phyloP scores from a whole-genome alignment of 257 asterid genomes.

The Rubia yunnanensis region DNA sequence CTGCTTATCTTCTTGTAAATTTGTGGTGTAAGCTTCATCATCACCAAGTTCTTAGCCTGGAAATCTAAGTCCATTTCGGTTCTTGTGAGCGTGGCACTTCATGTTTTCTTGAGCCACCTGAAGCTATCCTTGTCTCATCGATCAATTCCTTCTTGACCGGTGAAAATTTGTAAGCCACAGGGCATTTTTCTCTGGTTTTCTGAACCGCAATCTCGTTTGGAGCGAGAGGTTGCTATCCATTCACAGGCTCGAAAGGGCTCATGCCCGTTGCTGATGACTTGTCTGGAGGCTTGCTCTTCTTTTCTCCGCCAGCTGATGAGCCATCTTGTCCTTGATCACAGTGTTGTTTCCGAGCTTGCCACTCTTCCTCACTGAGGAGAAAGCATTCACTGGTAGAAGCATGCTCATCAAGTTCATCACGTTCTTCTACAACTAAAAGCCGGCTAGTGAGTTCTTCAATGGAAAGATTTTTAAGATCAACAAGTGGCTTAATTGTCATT shows the following conservation, averaged over 20 bases:
- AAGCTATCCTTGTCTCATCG: neutral
- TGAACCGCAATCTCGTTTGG: neutral
- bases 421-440: too few relatives aligned
- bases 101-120: neutral
- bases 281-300: too few relatives aligned
- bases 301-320: too few relatives aligned
- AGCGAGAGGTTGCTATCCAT: neutral
- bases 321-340: too few relatives aligned
- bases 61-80: neutral
- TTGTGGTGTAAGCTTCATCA: too few relatives aligned
- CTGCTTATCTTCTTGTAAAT: neutral
- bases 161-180: neutral
- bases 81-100: neutral
- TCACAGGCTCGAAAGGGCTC: neutral
- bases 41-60: neutral
- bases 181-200: neutral
- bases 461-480: too few relatives aligned
- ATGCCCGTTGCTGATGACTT: neutral
- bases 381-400: too few relatives aligned
- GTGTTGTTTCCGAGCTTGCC: too few relatives aligned
- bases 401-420: too few relatives aligned
- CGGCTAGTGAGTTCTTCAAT: too few relatives aligned
- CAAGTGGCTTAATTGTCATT: too few relatives aligned
- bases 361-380: too few relatives aligned
- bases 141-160: neutral